Evolutionary conservation across 2,329 filamentous ascomycete genomes (phyloP), one percentile per base, ranked within the genome.

Genomic region (Hypomyces perniciosus): DNA sequence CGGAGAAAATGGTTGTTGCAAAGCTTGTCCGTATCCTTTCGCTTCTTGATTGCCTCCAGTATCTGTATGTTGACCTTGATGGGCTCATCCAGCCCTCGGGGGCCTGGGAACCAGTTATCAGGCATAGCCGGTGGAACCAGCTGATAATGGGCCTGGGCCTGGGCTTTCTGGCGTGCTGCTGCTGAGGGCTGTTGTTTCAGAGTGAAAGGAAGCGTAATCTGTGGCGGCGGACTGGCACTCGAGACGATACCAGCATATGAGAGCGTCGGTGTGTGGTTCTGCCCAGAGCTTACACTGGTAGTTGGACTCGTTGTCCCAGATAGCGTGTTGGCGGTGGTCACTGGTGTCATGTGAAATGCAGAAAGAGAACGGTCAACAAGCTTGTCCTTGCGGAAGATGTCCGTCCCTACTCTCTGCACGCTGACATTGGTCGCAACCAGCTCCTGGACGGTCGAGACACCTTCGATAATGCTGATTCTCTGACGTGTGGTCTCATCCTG

Each of bases 1-100:
- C 78, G 72, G 30, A 84, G 71, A 59, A 80, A 83, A 59, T 81
- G 78, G 44, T 80, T 80, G 61, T 84, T 84, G 69, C 81, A 84
- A 6, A 83, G 66, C 63, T 83, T 83, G 54, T 76, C 72, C 56
- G 65, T 68, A 31, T 75, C 76, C 50, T 74, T 76, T 52, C 79
- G 71, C 60, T 74, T 78, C 67, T 80, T 82, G 58, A 84, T 73
- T 26, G 64, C 70, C 10, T 83, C 79, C 53, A 83, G 62, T 6
- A 72, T 72, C 1, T 62, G 54, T 40, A 65, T 59, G 50, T 74
- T 76, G 26, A 78, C 68, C 2, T 64, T 64, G 30, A 83, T 74
- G 1, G 74, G 69, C 13, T 73, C 65, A 51, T 84, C 81, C 2
- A 83, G 60, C 2, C 80, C 81, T 30, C 79, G 77, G 6, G 67